Evolutionary conservation across 306 rosid genomes (phyloP).

Genomic region (Citrullus mucosospermus): DNA sequence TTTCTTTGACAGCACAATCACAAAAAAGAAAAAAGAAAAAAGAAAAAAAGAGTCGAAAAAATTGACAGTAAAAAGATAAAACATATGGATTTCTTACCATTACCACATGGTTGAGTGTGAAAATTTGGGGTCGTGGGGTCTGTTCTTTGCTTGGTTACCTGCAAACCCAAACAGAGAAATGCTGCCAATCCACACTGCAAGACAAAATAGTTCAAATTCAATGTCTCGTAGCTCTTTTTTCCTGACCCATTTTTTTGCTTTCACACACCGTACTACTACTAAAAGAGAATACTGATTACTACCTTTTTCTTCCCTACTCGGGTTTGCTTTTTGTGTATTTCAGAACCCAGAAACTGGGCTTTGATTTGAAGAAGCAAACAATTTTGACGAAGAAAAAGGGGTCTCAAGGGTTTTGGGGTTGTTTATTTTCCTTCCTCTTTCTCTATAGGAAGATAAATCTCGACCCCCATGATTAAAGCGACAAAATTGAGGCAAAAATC

Average conservation of each 20-base stretch:
- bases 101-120: not conserved
- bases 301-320: not conserved
- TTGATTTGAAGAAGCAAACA: not conserved
- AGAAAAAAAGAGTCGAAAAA: too few relatives aligned
- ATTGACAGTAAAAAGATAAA: not conserved
- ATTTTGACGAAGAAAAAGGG: not conserved
- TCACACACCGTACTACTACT: not conserved
- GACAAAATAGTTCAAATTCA: slow-evolving; percentile 2
- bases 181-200: not conserved
- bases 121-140: not conserved
- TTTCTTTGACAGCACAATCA: slow-evolving; percentile 14
- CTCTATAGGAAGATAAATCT: not conserved
- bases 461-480: not conserved
- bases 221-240: not conserved
- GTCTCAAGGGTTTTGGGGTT: not conserved
- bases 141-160: not conserved
- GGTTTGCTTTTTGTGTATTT: not conserved
- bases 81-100: not conserved
- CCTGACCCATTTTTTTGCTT: not conserved
- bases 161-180: slow-evolving; percentile 5
- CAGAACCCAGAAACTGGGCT: not conserved
- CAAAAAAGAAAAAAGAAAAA: not conserved
- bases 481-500: not conserved
- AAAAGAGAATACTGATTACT: not conserved
- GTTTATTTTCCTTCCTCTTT: too few relatives aligned